A percentile compares a stretch with the other conserved stretches of the same genome.
phyloP scores from a whole-genome alignment of 2,329 filamentous ascomycete genomes.

The Fusarium sp. region DNA sequence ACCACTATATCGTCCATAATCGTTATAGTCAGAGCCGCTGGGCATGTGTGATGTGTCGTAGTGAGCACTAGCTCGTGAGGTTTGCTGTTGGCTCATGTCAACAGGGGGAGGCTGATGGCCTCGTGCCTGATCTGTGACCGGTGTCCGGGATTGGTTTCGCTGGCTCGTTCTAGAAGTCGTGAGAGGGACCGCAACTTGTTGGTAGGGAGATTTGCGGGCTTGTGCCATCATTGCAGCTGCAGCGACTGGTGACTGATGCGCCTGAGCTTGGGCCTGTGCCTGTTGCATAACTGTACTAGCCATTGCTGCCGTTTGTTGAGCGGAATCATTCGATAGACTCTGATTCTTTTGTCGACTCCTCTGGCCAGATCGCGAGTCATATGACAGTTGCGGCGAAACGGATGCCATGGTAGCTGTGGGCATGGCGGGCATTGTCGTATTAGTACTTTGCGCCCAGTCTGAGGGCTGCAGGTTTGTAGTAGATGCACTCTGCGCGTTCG shows the following conservation, averaged over 20 bases:
- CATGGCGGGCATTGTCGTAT: slow-evolving; percentile 2
- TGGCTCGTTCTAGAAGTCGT: slow-evolving; percentile 53
- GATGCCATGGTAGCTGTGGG: slow-evolving; percentile 20
- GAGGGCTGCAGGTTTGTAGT: slow-evolving; percentile 29
- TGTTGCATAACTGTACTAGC: slow-evolving; percentile 41
- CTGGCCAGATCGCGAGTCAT: slow-evolving; percentile 10
- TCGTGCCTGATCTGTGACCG: slow-evolving; percentile 41
- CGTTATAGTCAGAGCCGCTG: slow-evolving; percentile 35
- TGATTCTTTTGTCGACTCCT: slow-evolving; percentile 17
- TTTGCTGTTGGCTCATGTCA: slow-evolving; percentile 27
- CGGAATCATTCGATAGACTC: slow-evolving; percentile 16
- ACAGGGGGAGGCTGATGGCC: slow-evolving; percentile 35
- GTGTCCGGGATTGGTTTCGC: slow-evolving; percentile 50
- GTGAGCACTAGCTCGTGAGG: slow-evolving; percentile 12
- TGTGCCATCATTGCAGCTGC: slow-evolving; percentile 50
- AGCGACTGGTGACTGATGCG: slow-evolving; percentile 47
- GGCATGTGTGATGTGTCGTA: slow-evolving; percentile 25
- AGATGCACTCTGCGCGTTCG: slow-evolving; percentile 4
- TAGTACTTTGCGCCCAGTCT: slow-evolving; percentile 28
- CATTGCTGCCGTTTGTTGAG: slow-evolving; percentile 20
- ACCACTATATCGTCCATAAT: slow-evolving; percentile 37
- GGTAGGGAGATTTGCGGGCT: slow-evolving; percentile 50
- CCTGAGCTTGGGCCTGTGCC: slow-evolving; percentile 34
- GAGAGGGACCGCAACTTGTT: slow-evolving; percentile 44
- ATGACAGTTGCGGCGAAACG: slow-evolving; percentile 33